phyloP scores from a whole-genome alignment of 1,139 yeast genomes.

The Sugiyamaella novakii region DNA sequence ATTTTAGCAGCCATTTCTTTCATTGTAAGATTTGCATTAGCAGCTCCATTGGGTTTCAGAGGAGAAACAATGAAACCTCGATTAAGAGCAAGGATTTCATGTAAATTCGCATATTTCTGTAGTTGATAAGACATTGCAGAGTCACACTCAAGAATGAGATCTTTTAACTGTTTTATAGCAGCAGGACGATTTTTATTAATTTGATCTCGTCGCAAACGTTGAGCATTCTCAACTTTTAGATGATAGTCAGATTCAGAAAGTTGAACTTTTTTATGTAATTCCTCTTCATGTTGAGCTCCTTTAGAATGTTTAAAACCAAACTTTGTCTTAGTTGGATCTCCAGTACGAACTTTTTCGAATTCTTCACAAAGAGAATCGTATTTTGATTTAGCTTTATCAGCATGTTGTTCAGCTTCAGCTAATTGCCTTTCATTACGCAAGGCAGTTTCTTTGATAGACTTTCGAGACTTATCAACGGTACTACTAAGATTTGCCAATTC shows the following conservation, averaged over 20 bases:
- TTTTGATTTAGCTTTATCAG: slow-evolving; percentile 85
- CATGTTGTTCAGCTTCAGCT: slow-evolving; percentile 73
- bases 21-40: slow-evolving; percentile 61
- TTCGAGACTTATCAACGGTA: slow-evolving; percentile 71
- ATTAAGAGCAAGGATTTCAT: slow-evolving; percentile 79
- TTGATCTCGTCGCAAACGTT: slow-evolving; percentile 72
- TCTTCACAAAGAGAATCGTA: slow-evolving; percentile 84
- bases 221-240: slow-evolving; percentile 71
- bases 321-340: slow-evolving; percentile 80
- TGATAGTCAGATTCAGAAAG: slow-evolving; percentile 84
- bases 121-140: slow-evolving; percentile 85
- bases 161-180: slow-evolving; percentile 69
- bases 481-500: slow-evolving; percentile 74
- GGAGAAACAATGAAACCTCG: slow-evolving; percentile 85
- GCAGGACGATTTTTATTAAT: slow-evolving; percentile 76
- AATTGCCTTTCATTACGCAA: slow-evolving; percentile 81
- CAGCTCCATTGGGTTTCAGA: slow-evolving; percentile 47
- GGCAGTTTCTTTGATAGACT: slow-evolving; percentile 77
- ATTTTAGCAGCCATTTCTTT: slow-evolving; percentile 72
- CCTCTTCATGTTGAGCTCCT: slow-evolving; percentile 92
- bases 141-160: slow-evolving; percentile 81
- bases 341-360: slow-evolving; percentile 74
- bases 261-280: slow-evolving; percentile 75
- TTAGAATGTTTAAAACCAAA: slow-evolving; percentile 72
- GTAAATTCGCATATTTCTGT: slow-evolving; percentile 84